phyloP scores from a whole-genome alignment of 768 basidiomycete genomes.

The Dioszegia crocea region DNA sequence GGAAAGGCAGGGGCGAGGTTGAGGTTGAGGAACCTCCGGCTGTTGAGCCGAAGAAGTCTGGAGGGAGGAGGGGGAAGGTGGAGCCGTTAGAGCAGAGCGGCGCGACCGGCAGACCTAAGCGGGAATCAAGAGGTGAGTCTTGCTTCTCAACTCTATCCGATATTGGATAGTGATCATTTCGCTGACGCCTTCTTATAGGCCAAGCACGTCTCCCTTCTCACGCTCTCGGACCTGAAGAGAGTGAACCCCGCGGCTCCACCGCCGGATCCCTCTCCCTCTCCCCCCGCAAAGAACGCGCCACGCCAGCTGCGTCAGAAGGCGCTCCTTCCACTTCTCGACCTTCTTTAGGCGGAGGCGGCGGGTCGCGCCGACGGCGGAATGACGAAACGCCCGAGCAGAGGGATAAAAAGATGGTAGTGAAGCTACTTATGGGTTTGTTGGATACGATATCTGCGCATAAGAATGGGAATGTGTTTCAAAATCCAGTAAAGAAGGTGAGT shows the following conservation, averaged over 20 bases:
- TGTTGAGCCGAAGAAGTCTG: no score
- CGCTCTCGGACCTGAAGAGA: background rate
- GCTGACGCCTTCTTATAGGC: background rate
- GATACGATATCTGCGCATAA: constrained; percentile 77
- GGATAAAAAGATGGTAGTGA: constrained; percentile 57
- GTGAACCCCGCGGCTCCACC: background rate
- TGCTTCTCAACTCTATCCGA: background rate
- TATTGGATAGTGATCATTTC: no score
- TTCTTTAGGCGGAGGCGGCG: background rate
- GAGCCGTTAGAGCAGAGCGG: no score
- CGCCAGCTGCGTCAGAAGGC: background rate
- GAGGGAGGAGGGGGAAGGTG: no score
- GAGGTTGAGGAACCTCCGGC: no score
- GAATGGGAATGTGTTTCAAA: constrained; percentile 83
- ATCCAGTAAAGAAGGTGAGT: constrained; percentile 68
- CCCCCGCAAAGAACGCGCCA: background rate
- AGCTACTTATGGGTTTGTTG: constrained; percentile 73
- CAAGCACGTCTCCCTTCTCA: constrained; percentile 1
- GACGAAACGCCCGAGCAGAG: constrained; percentile 6
- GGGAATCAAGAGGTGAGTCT: no score
- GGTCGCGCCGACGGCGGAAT: background rate
- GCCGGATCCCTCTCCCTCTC: background rate
- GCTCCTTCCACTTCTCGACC: background rate
- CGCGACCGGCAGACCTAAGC: no score
- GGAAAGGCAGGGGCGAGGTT: no score